These are phyloP conservation scores for Cucurbita maxima DNA, from an alignment of 306 rosid species.

Conservation along the genomic window DNA sequence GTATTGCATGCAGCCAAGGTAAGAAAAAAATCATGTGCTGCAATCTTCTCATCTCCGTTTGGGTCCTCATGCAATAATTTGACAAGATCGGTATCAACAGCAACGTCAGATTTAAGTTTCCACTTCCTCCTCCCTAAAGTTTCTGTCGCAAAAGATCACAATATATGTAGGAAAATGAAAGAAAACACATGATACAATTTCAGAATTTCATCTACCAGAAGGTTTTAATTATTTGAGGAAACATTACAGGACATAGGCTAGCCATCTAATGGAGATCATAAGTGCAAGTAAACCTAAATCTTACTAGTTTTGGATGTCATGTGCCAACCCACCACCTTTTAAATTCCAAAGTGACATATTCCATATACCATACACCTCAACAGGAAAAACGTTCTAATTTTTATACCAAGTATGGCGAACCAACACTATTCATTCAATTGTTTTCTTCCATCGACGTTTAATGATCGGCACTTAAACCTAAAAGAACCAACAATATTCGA, in stretches of 20 bases:
- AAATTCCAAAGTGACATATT: background rate
- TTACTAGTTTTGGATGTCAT: background rate
- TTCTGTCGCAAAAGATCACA: slow-evolving; percentile 24
- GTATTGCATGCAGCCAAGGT: slow-evolving; percentile 96
- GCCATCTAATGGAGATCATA: background rate
- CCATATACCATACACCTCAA: background rate
- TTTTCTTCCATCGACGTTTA: too few relatives aligned
- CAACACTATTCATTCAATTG: background rate
- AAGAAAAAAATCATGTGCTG: slow-evolving; percentile 83
- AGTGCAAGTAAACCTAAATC: background rate
- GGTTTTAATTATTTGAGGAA: background rate
- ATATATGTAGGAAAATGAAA: background rate
- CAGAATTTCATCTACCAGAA: background rate
- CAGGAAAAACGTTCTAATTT: background rate
- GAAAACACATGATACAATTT: slow-evolving; percentile 5
- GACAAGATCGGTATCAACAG: slow-evolving; percentile 51
- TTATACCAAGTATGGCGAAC: background rate
- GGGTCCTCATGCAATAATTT: slow-evolving; percentile 35
- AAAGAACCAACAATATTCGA: background rate
- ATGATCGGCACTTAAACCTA: too few relatives aligned
- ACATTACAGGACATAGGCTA: background rate
- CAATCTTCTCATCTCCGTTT: slow-evolving; percentile 38
- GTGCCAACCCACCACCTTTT: background rate
- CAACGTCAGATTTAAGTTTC: slow-evolving; percentile 60
- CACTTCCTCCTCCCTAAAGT: slow-evolving; percentile 33